Conservation (phyloP, 2,329 filamentous ascomycete genomes). For the Blastomyces parvus region DNA sequence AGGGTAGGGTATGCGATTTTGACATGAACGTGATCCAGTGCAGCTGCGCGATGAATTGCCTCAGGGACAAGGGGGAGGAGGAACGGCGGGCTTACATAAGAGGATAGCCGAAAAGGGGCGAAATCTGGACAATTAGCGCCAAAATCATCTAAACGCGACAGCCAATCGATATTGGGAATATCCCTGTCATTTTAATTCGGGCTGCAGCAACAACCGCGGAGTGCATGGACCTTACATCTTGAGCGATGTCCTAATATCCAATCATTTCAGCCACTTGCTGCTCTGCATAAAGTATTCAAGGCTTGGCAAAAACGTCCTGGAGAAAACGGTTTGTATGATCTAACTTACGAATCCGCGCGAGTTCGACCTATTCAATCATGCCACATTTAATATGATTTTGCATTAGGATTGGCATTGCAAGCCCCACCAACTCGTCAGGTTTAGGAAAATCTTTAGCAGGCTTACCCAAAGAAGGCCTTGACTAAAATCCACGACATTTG, state of each 20-base stretch:
- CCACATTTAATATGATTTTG: constrained; percentile 3
- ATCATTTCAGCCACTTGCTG: constrained; percentile 32
- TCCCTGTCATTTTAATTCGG: constrained; percentile 20
- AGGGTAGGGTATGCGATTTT: constrained; percentile 1
- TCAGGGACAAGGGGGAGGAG: neutral
- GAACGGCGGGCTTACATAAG: constrained; percentile 26
- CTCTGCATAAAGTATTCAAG: constrained; percentile 7
- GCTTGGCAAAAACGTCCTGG: neutral
- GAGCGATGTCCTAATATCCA: constrained; percentile 21
- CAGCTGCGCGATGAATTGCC: constrained; percentile 22
- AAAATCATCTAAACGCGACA: constrained; percentile 29
- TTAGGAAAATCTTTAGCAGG: constrained; percentile 15
- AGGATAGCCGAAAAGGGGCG: constrained; percentile 32
- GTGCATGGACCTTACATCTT: constrained; percentile 10
- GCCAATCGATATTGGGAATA: constrained; percentile 29
- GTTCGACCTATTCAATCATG: constrained; percentile 33
- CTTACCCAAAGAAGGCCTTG: constrained; percentile 53
- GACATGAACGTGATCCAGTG: constrained; percentile 28
- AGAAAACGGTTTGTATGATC: neutral
- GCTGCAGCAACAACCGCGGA: constrained; percentile 21
- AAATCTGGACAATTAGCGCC: constrained; percentile 32
- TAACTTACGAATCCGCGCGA: constrained; percentile 51
- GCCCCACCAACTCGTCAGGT: constrained; percentile 2
- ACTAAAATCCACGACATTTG: constrained; percentile 53
- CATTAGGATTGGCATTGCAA: constrained; percentile 7